Evolutionary conservation across 768 basidiomycete genomes (phyloP), one percentile per base, ranked within the genome.

Genomic region (Kwoniella europaea): DNA sequence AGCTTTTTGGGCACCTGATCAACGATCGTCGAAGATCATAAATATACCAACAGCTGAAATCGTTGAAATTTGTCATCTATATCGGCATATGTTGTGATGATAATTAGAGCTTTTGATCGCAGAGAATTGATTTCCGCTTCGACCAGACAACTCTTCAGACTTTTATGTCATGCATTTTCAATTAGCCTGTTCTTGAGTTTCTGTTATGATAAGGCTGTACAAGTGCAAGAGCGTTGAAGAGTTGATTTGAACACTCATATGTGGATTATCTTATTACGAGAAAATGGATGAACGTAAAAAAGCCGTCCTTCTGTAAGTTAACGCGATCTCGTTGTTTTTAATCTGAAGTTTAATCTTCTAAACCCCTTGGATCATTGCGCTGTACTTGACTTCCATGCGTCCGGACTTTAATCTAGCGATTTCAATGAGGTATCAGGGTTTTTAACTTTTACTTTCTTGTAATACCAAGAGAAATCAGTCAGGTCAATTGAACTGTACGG

Each of bases 401-500:
- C 46, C 46, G 46, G 46, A 50, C 46, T 50, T 50, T 50, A 50
- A 50, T 50, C 46, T 50, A 50, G 10, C 46, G 46, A 50, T 50
- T 50, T 13, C 12, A 50, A 15, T 18, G 15, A 18, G 18, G 18
- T 4, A 50, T 50, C 46, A 50, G 46, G 46, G 46, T 50, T 50
- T 50, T 50, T 50, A 18, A 50, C 46, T 50, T 50, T 50, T 50
- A 50, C 46, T 50, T 50, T 50, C 46, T 35, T 50, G 46, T 18
- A 50, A 50, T 50, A 50, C 46, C 46, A 50, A 50, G 46, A 50
- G 46, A 50, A 50, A 50, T 50, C 46, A 50, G 46, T 50, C 46
- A 50, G 12, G 46, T 50, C 46, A 18, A 15, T 16, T 50, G 44
- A 46, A 46, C 44, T 46, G 46, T 50, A 15, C 46, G n/a, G n/a